These are phyloP conservation scores for Kingdonia uniflora DNA, from an alignment of 164 flowering plant species.

Conservation along the genomic window DNA sequence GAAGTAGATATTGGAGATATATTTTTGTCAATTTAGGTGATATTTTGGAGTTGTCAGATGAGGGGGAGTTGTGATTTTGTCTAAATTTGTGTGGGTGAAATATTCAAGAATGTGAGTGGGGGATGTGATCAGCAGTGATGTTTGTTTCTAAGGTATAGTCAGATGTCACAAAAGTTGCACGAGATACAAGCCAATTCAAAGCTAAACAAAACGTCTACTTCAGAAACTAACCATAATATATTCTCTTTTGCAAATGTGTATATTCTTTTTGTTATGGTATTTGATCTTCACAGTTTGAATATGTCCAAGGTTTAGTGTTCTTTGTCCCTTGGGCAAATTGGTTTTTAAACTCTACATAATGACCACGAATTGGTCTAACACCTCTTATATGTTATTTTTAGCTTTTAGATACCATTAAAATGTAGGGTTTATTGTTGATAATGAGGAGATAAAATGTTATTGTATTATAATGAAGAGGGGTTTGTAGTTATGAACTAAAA, in stretches of 20 bases:
- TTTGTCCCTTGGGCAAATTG: too few species aligned
- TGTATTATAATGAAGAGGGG: too few species aligned
- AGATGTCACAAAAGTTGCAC: conserved; percentile 24
- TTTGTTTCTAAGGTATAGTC: conserved; percentile 6
- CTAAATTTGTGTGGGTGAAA: neutral
- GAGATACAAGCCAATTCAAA: conserved; percentile 22
- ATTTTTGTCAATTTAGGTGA: neutral
- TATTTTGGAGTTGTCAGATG: neutral
- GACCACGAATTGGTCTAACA: too few species aligned
- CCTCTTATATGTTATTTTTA: too few species aligned
- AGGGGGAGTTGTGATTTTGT: conserved; percentile 3
- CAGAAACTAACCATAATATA: conserved; percentile 11
- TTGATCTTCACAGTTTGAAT: conserved; percentile 6
- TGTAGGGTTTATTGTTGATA: too few species aligned
- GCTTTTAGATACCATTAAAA: too few species aligned
- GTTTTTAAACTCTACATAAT: too few species aligned
- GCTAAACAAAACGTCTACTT: conserved; percentile 9
- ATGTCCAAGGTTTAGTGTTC: neutral
- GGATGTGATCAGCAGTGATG: conserved; percentile 9
- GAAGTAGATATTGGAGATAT: neutral
- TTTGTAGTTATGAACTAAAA: too few species aligned
- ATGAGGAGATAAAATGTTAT: too few species aligned
- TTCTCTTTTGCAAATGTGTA: conserved; percentile 11
- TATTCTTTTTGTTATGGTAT: neutral
- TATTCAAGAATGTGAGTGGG: conserved; percentile 9